These are phyloP conservation scores for Gonium pectorale DNA, from an alignment of 139 green algal genomes.

Conservation along the genomic window DNA sequence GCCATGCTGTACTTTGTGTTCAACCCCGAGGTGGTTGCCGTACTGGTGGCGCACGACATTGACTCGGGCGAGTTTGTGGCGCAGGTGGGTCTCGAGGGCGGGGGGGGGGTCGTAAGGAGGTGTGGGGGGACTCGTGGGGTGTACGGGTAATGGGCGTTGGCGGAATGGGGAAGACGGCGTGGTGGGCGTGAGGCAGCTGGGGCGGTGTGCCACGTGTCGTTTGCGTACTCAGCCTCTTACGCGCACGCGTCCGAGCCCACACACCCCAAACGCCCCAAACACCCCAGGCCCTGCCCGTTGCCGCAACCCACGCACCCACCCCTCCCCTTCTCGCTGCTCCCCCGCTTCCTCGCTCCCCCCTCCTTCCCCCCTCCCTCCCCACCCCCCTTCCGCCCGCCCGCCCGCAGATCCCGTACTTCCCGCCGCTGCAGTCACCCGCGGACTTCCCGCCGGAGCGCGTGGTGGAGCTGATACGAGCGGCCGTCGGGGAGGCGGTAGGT, in stretches of 20 bases:
- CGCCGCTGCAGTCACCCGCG: conserved; percentile 81
- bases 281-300: no score
- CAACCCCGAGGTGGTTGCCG: conserved; percentile 79
- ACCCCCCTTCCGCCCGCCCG: not conserved
- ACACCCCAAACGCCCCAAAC: no score
- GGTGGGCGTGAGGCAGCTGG: no score
- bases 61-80: conserved; percentile 92
- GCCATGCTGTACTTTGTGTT: conserved; percentile 99
- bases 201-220: no score
- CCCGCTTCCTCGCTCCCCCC: no score
- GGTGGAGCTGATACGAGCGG: not conserved
- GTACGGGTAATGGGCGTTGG: no score
- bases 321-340: no score
- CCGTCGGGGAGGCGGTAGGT: not conserved
- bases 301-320: no score
- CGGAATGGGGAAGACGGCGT: no score
- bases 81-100: conserved; percentile 73
- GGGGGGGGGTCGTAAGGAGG: not conserved
- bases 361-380: no score
- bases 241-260: no score
- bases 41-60: conserved; percentile 94
- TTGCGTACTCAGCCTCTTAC: no score
- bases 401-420: conserved; percentile 94
- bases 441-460: conserved; percentile 73
- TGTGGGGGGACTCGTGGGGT: not conserved